Evolutionary conservation across 352 stramenopile species (phyloP), one percentile per base, ranked within the genome.

Genomic region (Phytophthora parvispora): DNA sequence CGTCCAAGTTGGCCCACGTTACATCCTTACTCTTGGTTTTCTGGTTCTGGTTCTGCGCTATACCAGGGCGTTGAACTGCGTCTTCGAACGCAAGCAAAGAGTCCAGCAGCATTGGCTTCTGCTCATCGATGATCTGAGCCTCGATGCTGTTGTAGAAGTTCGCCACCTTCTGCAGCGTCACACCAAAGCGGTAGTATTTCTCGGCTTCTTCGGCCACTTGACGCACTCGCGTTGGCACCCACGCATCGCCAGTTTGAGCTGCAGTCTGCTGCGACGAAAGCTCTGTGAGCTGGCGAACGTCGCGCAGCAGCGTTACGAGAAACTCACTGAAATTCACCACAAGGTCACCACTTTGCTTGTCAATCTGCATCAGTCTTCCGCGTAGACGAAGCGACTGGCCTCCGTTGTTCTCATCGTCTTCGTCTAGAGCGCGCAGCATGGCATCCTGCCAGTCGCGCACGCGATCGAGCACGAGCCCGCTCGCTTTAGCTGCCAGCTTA

Each of bases 81-180:
- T 93, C 84, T 69, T 99, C 96, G 55, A 99, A 99, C 1, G 90
- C 85, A 13, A 98, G 61, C 0, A 99, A 82, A 16, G 91, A 92
- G 49, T 98, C 91, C 3, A 99, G 73, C 18, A 99, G 82, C 92
- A 99, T 98, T 3, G 94, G 89, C 61, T 98, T 98, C 80, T 99
- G 95, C 56, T 94, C 87, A 10, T 95, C 83, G 27, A 99, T 98
- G 69, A 99, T 99, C 59, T 98, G 86, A 8, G 85, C 87, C 27
- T 97, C 94, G 67, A 99, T 97, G 60, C 90, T 97, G 83, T 99
- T 99, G 88, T 98, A 99, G 68, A 99, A 99, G 60, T 98, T 98
- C 2, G 97, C 94, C 7, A 98, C 92, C 72, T 99, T 99, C 67
- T 99, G 98, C 20, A 99, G 79, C 54, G 94, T 96, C 9, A 99